Percentiles rank a stretch among this genome's conserved stretches.
phyloP scores from a whole-genome alignment of 441 rosid species.

The Erodium chrysanthum region DNA sequence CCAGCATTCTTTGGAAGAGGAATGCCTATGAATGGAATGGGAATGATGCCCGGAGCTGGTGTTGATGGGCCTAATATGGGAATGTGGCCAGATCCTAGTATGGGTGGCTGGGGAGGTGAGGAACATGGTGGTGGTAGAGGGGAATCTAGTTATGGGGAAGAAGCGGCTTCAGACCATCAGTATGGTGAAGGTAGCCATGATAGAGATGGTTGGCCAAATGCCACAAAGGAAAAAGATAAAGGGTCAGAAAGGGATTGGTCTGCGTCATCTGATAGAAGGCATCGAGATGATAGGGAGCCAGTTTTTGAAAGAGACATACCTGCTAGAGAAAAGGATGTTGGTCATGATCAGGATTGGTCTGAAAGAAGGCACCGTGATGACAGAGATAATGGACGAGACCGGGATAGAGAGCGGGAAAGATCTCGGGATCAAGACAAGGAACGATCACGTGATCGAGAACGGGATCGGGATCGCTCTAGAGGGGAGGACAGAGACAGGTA shows the following conservation, averaged over 20 bases:
- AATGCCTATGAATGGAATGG: slow-evolving; percentile 72
- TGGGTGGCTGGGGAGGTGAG: slow-evolving; percentile 67
- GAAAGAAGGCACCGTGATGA: slow-evolving; percentile 65
- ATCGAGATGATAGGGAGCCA: slow-evolving; percentile 46
- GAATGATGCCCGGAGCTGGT: slow-evolving; percentile 64
- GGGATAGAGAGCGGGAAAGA: slow-evolving; percentile 26
- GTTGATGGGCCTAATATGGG: slow-evolving; percentile 68
- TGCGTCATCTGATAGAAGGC: slow-evolving; percentile 61
- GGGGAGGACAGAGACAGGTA: slow-evolving; percentile 59
- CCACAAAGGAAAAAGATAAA: slow-evolving; percentile 53
- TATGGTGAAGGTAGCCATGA: slow-evolving; percentile 66
- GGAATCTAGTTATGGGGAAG: slow-evolving; percentile 81
- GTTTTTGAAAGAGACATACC: slow-evolving; percentile 45
- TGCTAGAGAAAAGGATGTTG: slow-evolving; percentile 49
- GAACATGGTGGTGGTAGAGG: slow-evolving; percentile 68
- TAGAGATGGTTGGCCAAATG: slow-evolving; percentile 47
- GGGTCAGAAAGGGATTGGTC: slow-evolving; percentile 59
- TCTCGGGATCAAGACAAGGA: neutral
- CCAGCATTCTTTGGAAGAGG: slow-evolving; percentile 79
- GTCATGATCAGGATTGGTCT: slow-evolving; percentile 44
- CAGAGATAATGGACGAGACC: slow-evolving; percentile 42
- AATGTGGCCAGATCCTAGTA: slow-evolving; percentile 67
- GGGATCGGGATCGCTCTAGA: slow-evolving; percentile 31
- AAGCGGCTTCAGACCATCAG: slow-evolving; percentile 73
- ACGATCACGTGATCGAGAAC: neutral